phyloP scores from a whole-genome alignment of 352 stramenopile genomes.

The Pythium dissimile region DNA sequence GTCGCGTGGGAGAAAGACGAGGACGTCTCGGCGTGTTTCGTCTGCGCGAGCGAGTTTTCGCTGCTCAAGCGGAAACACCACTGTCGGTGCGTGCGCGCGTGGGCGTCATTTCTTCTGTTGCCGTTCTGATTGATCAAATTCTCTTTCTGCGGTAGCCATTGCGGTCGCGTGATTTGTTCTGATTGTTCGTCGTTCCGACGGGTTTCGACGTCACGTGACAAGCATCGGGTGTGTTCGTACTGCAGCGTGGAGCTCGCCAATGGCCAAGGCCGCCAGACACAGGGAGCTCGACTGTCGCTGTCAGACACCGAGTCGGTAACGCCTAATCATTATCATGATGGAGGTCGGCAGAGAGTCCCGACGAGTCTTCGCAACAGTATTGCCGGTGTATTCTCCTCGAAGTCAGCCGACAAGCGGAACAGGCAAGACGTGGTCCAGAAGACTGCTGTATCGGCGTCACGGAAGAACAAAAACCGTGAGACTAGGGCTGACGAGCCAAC shows the following conservation, averaged over 20 bases:
- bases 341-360: not conserved
- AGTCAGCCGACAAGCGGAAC: not conserved
- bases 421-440: not conserved
- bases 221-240: conserved; percentile 58
- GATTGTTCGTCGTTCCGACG: conserved; percentile 70
- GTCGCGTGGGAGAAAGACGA: conserved; percentile 60
- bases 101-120: not conserved
- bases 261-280: not conserved
- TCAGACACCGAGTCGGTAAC: conserved; percentile 1
- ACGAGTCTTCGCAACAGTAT: conserved; percentile 9
- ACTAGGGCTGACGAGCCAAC: not conserved
- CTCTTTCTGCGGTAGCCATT: conserved; percentile 29
- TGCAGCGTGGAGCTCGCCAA: conserved; percentile 35
- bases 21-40: conserved; percentile 36
- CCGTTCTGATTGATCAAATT: not conserved
- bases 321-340: not conserved
- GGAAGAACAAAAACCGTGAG: conserved; percentile 4
- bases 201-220: conserved; percentile 53
- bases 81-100: conserved; percentile 37
- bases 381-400: conserved; percentile 14
- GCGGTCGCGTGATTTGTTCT: conserved; percentile 70
- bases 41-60: conserved; percentile 62
- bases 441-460: not conserved
- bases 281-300: not conserved
- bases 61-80: conserved; percentile 73